phyloP scores from a whole-genome alignment of 352 stramenopile genomes.

The Thraustochytrium striatum region DNA sequence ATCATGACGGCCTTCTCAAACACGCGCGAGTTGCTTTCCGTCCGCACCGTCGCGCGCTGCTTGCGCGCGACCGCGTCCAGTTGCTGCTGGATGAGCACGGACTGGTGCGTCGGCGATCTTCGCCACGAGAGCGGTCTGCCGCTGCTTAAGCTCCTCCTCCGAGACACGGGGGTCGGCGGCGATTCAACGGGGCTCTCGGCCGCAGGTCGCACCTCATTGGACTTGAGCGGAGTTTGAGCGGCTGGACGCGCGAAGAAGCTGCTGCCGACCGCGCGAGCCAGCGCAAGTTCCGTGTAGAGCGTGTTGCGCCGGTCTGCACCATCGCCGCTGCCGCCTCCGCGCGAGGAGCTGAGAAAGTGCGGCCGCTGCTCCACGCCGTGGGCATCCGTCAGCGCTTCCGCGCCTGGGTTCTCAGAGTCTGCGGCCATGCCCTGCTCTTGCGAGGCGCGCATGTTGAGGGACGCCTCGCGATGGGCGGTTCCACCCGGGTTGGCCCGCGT shows the following conservation, averaged over 20 bases:
- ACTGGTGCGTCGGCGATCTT: not conserved
- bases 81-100: not conserved
- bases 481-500: constrained; percentile 20
- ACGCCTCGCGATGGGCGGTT: constrained; percentile 21
- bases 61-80: not conserved
- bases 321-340: not conserved
- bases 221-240: not conserved
- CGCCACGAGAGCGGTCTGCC: not conserved
- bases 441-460: not conserved
- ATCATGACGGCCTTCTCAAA: not conserved
- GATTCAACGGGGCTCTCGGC: not conserved
- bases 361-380: not conserved
- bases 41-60: not conserved
- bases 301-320: not conserved
- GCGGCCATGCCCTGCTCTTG: not conserved
- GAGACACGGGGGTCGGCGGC: not conserved
- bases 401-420: not conserved
- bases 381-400: not conserved
- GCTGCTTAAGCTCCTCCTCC: not conserved
- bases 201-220: not conserved
- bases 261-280: not conserved
- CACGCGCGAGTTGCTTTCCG: not conserved
- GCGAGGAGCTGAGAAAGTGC: not conserved
- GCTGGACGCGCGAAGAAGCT: not conserved
- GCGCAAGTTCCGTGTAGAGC: not conserved